Conservation (phyloP, 345 rosid species). For the Mallotus nudiflorus region DNA sequence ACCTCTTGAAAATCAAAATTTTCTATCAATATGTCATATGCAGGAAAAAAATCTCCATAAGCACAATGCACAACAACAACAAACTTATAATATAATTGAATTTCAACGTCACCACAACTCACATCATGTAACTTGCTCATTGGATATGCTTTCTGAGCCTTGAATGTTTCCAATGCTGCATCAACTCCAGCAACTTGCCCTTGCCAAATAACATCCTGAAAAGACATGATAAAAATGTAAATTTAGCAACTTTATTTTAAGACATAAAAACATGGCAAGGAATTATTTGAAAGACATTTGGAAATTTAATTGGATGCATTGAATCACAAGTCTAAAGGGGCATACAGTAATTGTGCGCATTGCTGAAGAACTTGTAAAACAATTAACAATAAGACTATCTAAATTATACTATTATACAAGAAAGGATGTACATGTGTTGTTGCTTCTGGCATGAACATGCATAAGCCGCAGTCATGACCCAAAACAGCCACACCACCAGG, state of each 20-base stretch:
- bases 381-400: background rate
- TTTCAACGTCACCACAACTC: constrained; percentile 24
- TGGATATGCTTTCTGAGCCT: constrained; percentile 85
- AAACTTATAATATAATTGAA: background rate
- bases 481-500: constrained; percentile 93
- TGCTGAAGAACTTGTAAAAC: constrained; percentile 10
- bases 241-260: background rate
- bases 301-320: background rate
- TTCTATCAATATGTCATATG: background rate
- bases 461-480: constrained; percentile 70
- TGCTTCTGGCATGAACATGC: constrained; percentile 98
- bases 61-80: background rate
- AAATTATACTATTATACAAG: constrained; percentile 1
- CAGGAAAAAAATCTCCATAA: background rate
- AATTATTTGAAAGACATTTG: background rate
- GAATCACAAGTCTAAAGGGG: background rate
- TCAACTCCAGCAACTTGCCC: constrained; percentile 89
- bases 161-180: constrained; percentile 74
- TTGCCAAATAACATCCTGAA: constrained; percentile 90
- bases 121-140: constrained; percentile 67
- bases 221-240: constrained; percentile 13
- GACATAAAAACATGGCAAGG: background rate
- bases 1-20: background rate
- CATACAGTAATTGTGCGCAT: background rate
- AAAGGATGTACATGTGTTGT: constrained; percentile 56